phyloP scores from a whole-genome alignment of 1,284 basidiomycete species.

The Cutaneotrichosporon curvatum region DNA sequence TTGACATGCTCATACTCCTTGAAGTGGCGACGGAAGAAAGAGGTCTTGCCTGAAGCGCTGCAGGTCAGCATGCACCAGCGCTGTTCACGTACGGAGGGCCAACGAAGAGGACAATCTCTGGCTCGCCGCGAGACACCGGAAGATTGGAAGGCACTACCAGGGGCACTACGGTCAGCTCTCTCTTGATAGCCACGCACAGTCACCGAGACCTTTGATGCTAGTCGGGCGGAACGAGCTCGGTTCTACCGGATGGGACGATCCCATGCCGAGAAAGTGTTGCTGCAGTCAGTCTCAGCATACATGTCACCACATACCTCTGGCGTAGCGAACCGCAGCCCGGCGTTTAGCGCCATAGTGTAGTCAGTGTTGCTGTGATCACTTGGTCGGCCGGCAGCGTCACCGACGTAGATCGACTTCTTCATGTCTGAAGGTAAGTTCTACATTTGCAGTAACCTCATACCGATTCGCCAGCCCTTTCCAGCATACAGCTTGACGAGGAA shows the following conservation, averaged over 20 bases:
- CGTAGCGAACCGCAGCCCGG: slow-evolving; percentile 64
- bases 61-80: not conserved
- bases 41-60: slow-evolving; percentile 71
- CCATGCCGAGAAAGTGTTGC: slow-evolving; percentile 62
- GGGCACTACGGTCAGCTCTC: slow-evolving; percentile 48
- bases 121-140: slow-evolving; percentile 53
- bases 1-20: slow-evolving; percentile 73
- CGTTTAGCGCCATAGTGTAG: slow-evolving; percentile 74
- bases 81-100: slow-evolving; percentile 58
- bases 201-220: not conserved
- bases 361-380: slow-evolving; percentile 72
- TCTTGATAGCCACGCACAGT: slow-evolving; percentile 1
- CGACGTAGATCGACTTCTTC: slow-evolving; percentile 65
- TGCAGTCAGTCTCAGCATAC: slow-evolving; percentile 4
- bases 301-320: slow-evolving; percentile 49
- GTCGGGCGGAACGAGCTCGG: slow-evolving; percentile 36
- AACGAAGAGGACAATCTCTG: slow-evolving; percentile 70
- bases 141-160: slow-evolving; percentile 57
- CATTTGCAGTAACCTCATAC: slow-evolving; percentile 46
- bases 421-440: slow-evolving; percentile 53
- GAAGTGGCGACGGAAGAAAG: slow-evolving; percentile 68
- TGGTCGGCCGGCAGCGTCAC: slow-evolving; percentile 63
- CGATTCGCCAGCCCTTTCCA: slow-evolving; percentile 57
- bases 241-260: slow-evolving; percentile 35
- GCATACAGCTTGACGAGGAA: slow-evolving; percentile 59